Evolutionary conservation across 768 basidiomycete genomes (phyloP), one percentile per base, ranked within the genome.

Genomic region (Boletus rubescentipes): DNA sequence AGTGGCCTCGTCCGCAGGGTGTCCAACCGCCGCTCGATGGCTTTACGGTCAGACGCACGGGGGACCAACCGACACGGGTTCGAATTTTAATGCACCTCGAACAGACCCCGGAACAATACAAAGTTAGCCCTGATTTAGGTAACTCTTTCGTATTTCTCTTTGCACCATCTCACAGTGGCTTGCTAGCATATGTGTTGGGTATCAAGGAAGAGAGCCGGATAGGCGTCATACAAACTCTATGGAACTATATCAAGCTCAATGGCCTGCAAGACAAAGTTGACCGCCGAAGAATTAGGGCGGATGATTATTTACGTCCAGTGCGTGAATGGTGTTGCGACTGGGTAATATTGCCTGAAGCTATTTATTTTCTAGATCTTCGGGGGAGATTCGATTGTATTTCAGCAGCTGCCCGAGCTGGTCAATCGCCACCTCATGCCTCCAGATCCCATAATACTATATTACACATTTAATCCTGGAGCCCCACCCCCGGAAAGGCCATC

Each of bases 201-300:
- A 79, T 94, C 67, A 87, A 89, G 61, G 90, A 97, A 66, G 93
- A 91, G 29, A 92, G 89, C 34, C 81, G 91, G 29, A 75, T 87
- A 21, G 91, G 88, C 7, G 82, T 91, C 16, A 79, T 96, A 16
- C 86, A 91, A 51, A 82, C 89, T 0, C 67, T 97, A 11, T 98
- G 95, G 95, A 91, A 89, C 63, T 93, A 95, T 61, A 89, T 97
- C 73, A 96, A 94, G 67, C 74, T 86, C 14, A 78, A 93, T 60
- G 82, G 84, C 23, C 72, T 95, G 16, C 91, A 93, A 69, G 91
- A 93, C 69, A 92, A 91, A 60, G 81, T 81, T 0, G 90, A 93
- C 69, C 76, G 90, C 51, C 80, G 85, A 36, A 68, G 83, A 46
- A 82, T 93, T 47, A 81, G 82, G 11, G 77, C 84, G 3, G 91